Evolutionary conservation across 2,329 filamentous ascomycete genomes (phyloP).

Genomic region (Camillea tinctor): DNA sequence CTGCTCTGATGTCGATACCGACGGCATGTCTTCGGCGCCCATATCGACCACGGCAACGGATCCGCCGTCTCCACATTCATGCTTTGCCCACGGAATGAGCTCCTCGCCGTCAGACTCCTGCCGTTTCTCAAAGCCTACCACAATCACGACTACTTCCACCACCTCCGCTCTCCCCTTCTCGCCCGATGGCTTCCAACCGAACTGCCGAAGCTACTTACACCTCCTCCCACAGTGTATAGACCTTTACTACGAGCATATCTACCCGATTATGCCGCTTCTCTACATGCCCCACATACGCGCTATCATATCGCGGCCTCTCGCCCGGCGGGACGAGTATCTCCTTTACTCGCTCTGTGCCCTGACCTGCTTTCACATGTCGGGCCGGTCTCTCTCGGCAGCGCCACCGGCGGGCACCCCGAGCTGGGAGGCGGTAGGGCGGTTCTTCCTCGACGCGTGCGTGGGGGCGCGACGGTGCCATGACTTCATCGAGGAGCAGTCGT

Average conservation of each 20-base stretch:
- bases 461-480: constrained; percentile 55
- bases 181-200: constrained; percentile 44
- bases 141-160: too few relatives aligned
- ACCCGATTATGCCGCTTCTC: constrained; percentile 62
- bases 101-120: constrained; percentile 29
- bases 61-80: constrained; percentile 23
- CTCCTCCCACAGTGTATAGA: constrained; percentile 56
- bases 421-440: constrained; percentile 51
- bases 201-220: constrained; percentile 42
- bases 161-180: too few relatives aligned
- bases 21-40: background rate
- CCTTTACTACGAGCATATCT: constrained; percentile 61
- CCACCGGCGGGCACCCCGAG: constrained; percentile 36
- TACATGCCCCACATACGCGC: constrained; percentile 54
- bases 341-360: constrained; percentile 59
- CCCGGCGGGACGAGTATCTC: constrained; percentile 41
- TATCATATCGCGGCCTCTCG: constrained; percentile 44
- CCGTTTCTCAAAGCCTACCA: constrained; percentile 34
- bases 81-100: constrained; percentile 30
- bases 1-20: constrained; percentile 5
- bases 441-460: constrained; percentile 58
- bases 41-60: constrained; percentile 2
- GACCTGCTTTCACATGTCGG: constrained; percentile 49
- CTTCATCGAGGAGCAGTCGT: constrained; percentile 54
- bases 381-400: constrained; percentile 36